Evolutionary conservation across 441 rosid genomes (phyloP).

Genomic region (Adansonia rubrostipa): DNA sequence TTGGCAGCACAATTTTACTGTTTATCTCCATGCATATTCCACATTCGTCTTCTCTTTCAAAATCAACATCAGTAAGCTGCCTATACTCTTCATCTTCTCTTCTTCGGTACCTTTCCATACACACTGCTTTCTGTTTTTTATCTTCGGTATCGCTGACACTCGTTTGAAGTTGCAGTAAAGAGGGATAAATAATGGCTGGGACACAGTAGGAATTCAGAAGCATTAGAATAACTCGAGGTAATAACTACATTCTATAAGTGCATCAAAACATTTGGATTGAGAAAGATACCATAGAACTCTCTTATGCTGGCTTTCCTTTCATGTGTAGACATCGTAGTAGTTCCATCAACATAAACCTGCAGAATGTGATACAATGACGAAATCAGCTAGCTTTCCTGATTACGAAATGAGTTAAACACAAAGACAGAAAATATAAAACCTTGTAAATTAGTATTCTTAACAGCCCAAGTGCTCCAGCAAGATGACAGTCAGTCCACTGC

Average conservation of each 20-base stretch:
- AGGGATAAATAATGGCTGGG: constrained; percentile 72
- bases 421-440: too few relatives aligned
- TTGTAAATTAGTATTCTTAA: too few relatives aligned
- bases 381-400: constrained; percentile 17
- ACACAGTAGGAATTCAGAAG: constrained; percentile 31
- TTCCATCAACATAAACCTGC: constrained; percentile 70
- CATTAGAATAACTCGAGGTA: constrained; percentile 12
- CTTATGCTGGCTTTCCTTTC: constrained; percentile 73
- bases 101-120: constrained; percentile 57
- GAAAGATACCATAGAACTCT: constrained; percentile 61
- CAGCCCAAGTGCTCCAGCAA: too few relatives aligned
- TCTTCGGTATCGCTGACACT: constrained; percentile 60
- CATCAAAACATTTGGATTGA: background rate
- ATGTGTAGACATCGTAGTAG: constrained; percentile 66
- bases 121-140: constrained; percentile 56
- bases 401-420: background rate
- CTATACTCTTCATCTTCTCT: constrained; percentile 50
- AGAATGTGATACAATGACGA: constrained; percentile 5
- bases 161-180: constrained; percentile 62
- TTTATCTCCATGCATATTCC: constrained; percentile 75
- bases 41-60: constrained; percentile 75
- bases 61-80: constrained; percentile 41
- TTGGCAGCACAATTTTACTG: constrained; percentile 64
- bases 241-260: background rate
- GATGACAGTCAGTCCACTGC: too few relatives aligned